Evolutionary conservation across 768 basidiomycete genomes (phyloP).

Genomic region (Termitomyces sp.): DNA sequence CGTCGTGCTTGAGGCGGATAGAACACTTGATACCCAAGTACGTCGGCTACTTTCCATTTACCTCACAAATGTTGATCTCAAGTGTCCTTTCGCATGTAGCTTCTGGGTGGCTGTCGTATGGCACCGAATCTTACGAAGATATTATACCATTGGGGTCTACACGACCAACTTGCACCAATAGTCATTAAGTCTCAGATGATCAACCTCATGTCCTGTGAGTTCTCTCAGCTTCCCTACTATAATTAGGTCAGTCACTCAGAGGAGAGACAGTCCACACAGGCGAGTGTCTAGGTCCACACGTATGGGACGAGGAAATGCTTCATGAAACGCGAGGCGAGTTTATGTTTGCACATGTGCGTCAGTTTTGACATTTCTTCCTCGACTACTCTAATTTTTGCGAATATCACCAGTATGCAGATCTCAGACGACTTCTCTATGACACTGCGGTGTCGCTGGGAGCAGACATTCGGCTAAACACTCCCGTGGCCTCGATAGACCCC

Average conservation of each 20-base stretch:
- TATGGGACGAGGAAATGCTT: slow-evolving; percentile 49
- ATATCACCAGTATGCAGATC: slow-evolving; percentile 38
- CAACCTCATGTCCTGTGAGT: slow-evolving; percentile 13
- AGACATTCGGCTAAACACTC: slow-evolving; percentile 27
- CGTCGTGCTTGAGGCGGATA: slow-evolving; percentile 39
- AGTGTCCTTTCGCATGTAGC: slow-evolving; percentile 6
- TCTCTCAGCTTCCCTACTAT: background rate
- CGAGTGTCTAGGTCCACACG: slow-evolving; percentile 38
- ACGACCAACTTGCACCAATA: slow-evolving; percentile 15
- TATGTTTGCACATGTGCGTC: slow-evolving; percentile 30
- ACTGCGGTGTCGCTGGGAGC: slow-evolving; percentile 40
- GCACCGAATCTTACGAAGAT: slow-evolving; percentile 54
- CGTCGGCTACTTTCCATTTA: background rate
- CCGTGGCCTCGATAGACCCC: slow-evolving; percentile 24
- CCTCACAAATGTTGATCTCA: background rate
- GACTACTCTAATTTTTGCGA: background rate
- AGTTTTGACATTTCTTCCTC: slow-evolving; percentile 7
- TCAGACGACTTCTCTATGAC: slow-evolving; percentile 43
- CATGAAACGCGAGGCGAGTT: slow-evolving; percentile 36
- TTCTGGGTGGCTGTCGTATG: slow-evolving; percentile 23
- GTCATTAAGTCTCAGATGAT: slow-evolving; percentile 17
- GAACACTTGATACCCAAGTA: slow-evolving; percentile 10
- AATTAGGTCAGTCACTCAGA: background rate
- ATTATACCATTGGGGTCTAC: slow-evolving; percentile 48
- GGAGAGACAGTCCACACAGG: slow-evolving; percentile 39